Conservation (phyloP, 306 rosid species). For the Coriaria nepalensis region DNA sequence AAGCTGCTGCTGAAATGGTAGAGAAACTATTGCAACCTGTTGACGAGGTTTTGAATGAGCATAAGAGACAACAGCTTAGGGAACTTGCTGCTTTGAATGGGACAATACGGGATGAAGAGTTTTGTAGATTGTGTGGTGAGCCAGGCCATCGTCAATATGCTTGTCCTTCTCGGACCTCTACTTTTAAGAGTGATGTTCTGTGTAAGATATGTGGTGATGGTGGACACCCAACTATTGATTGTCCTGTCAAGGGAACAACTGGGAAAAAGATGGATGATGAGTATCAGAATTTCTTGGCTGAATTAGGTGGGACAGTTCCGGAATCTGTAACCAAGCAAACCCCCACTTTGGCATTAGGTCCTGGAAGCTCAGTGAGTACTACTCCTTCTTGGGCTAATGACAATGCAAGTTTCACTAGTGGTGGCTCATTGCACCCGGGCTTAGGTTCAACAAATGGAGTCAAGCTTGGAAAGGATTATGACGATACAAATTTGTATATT, state of each 20-base stretch:
- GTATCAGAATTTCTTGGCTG: slow-evolving; percentile 93
- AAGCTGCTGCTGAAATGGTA: slow-evolving; percentile 98
- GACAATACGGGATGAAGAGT: slow-evolving; percentile 95
- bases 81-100: slow-evolving; percentile 95
- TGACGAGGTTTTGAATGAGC: slow-evolving; percentile 95
- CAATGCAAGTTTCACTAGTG: slow-evolving; percentile 28
- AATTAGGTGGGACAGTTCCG: slow-evolving; percentile 54
- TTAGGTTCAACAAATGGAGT: slow-evolving; percentile 41
- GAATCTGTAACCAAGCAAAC: slow-evolving; percentile 30
- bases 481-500: slow-evolving; percentile 86
- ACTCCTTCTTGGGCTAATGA: slow-evolving; percentile 78
- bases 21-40: slow-evolving; percentile 97
- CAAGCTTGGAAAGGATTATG: slow-evolving; percentile 70
- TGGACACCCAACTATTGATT: slow-evolving; percentile 94
- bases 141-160: slow-evolving; percentile 97
- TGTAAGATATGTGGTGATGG: slow-evolving; percentile 98
- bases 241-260: slow-evolving; percentile 84
- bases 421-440: slow-evolving; percentile 37
- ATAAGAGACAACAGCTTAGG: slow-evolving; percentile 93
- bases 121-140: slow-evolving; percentile 86
- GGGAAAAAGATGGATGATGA: slow-evolving; percentile 57
- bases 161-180: slow-evolving; percentile 72
- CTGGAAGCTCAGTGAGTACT: slow-evolving; percentile 56
- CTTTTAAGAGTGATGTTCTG: slow-evolving; percentile 80
- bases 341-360: slow-evolving; percentile 38